Percentiles rank a stretch among this genome's conserved stretches.
phyloP scores from a whole-genome alignment of 2,329 filamentous ascomycete species.

The Paecilomyces niveus region DNA sequence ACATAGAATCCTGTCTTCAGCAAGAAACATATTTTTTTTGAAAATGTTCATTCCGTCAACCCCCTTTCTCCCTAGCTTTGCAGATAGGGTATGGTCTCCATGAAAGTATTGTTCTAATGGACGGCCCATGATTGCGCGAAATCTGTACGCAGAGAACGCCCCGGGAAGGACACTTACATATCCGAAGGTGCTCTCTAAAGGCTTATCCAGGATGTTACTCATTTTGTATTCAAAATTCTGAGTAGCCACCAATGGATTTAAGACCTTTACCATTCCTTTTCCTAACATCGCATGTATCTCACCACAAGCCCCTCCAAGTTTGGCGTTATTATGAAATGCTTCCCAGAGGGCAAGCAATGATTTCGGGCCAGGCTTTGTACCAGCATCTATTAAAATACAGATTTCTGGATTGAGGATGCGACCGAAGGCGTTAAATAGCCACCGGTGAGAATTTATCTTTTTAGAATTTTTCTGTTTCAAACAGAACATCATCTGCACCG shows the following conservation, averaged over 20 bases:
- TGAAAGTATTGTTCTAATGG: constrained; percentile 99
- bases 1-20: constrained; percentile 98
- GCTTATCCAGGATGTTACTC: constrained; percentile 98
- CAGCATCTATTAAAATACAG: constrained; percentile 91
- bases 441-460: constrained; percentile 99
- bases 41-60: constrained; percentile 99
- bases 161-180: constrained; percentile 97
- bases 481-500: constrained; percentile 67
- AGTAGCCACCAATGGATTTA: constrained; percentile 90
- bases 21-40: constrained; percentile 99
- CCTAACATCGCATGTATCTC: constrained; percentile 98
- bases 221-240: constrained; percentile 99
- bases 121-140: constrained; percentile 95
- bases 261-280: constrained; percentile 70
- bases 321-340: constrained; percentile 99
- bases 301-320: constrained; percentile 95
- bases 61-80: constrained; percentile 94
- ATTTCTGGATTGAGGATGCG: constrained; percentile 95
- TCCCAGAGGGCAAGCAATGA: constrained; percentile 93
- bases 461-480: constrained; percentile 98
- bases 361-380: constrained; percentile 90
- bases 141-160: constrained; percentile 97
- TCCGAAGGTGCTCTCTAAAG: constrained; percentile 91
- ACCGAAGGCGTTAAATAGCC: constrained; percentile 97
- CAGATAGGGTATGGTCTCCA: constrained; percentile 94